Base-by-base conservation (phyloP, 306 rosid species). In the Lupinus albus region DNA sequence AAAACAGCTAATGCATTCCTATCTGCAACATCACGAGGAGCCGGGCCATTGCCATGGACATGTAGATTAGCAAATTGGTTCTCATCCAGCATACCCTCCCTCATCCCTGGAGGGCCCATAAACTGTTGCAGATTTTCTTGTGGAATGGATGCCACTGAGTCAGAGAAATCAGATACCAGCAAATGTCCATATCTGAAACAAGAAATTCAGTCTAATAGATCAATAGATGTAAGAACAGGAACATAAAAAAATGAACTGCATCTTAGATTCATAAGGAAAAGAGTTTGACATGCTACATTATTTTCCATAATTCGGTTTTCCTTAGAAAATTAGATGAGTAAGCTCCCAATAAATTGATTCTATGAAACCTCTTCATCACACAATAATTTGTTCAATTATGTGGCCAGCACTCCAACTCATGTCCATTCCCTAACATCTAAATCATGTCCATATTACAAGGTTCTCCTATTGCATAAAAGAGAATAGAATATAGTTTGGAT, bases 81-180 rank as follows among this genome's bases (percentile, higher is more conserved):
- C 55, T 77, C 86, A 10, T 83, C 83, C 61, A 74, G 90, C 49
- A 72, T 49, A 36, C 15, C 88, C 6, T 78, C 90, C 72, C 84
- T 66, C 85, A 82, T 80, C 84, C 91, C 70, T 17, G 84, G 97
- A 56, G 74, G 81, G 3, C 79, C 96, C 79, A 93, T 63, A 53
- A 93, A 85, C 28, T 78, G 82, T 82, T 90, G 99, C 77, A 93
- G 69, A 72, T 86, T 83, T 84, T 93, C 99, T 28, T 79, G 94
- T 14, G 99, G 97, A 77, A 86, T 86, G 41, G 89, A 58, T 25
- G 97, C 73, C 68, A 85, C 79, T 6, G 88, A 83, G 67, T 86
- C 91, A 6, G 99, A 90, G 83, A 93, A 93, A 79, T 93, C 96
- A 11, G 90, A 93, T 60, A 86, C 96, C 85, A 90, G 48, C 63